phyloP scores from a whole-genome alignment of 495 filamentous ascomycete genomes.

The Talaromyces proteolyticus region DNA sequence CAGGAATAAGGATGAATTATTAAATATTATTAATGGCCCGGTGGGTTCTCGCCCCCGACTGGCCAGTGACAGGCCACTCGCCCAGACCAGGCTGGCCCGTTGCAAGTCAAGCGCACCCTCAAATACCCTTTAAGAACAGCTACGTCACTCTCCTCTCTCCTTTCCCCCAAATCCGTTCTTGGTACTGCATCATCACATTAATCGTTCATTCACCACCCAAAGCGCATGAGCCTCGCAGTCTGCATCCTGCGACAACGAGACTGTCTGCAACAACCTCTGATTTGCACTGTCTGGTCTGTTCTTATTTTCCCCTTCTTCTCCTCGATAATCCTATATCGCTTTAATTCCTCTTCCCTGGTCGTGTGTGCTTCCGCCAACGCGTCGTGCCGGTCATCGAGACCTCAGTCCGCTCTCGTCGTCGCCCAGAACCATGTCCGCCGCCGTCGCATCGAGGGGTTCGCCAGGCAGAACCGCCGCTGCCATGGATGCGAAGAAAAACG shows the following conservation, averaged over 20 bases:
- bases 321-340: too few species aligned
- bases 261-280: too few species aligned
- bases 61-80: conserved; percentile 14
- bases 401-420: conserved; percentile 17
- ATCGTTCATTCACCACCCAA: neutral
- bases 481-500: conserved; percentile 48
- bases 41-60: neutral
- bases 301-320: too few species aligned
- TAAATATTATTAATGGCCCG: too few species aligned
- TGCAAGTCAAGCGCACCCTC: too few species aligned
- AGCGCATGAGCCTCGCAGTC: neutral
- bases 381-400: neutral
- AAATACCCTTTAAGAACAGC: conserved; percentile 22
- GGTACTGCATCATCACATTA: conserved; percentile 6
- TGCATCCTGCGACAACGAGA: too few species aligned
- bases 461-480: conserved; percentile 28
- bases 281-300: too few species aligned
- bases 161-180: conserved; percentile 7
- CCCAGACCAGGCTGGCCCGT: conserved; percentile 16
- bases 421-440: conserved; percentile 36
- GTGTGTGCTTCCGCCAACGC: neutral
- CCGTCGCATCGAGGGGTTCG: conserved; percentile 36
- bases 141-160: conserved; percentile 28
- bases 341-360: conserved; percentile 9
- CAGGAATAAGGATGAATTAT: too few species aligned